Base-by-base conservation (phyloP, 129 eudicot species). In the Erigeron canadensis region DNA sequence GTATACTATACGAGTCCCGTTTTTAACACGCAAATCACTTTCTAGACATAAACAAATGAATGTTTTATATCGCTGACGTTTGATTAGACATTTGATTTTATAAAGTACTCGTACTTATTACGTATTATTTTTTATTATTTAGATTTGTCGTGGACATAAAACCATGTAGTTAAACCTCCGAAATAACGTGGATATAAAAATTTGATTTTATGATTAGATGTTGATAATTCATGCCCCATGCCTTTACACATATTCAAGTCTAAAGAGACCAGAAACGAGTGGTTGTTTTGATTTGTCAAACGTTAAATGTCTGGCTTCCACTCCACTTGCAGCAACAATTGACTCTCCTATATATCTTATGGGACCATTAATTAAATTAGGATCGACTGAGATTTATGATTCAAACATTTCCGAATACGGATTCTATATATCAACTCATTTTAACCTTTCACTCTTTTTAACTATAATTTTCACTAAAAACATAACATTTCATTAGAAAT, bases 321-420 rank as follows among this genome's bases (percentile, higher is more conserved):
- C 76, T 77, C 76, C 81, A 70, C 76, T 77, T 69, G 71, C 76
- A 69, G 76, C 76, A 77, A 77, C 81, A 43, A 61, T 69, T 77
- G 81, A 77, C 80, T 76, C 65, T 60, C 42, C 34, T n/a, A n/a
- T n/a, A n/a, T n/a, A n/a, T 23, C 40, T 34, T 72, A 37, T 58
- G 69, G 48, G 75, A n/a, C 69, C 23, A 63, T 18, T 10, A 56
- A 17, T 17, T 56, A 47, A 6, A 5, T 19, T 66, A 37, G n/a
- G n/a, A n/a, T n/a, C n/a, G n/a, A n/a, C n/a, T n/a, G n/a, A n/a
- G n/a, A n/a, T n/a, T n/a, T n/a, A n/a, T n/a, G n/a, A n/a, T n/a
- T n/a, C n/a, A n/a, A n/a, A n/a, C n/a, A n/a, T n/a, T n/a, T n/a
- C n/a, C n/a, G n/a, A n/a, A n/a, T n/a, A n/a, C n/a, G n/a, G n/a